These are phyloP conservation scores for Paramecium tetraurelia DNA, from an alignment of 73 alveolate species.

Conservation along the genomic window DNA sequence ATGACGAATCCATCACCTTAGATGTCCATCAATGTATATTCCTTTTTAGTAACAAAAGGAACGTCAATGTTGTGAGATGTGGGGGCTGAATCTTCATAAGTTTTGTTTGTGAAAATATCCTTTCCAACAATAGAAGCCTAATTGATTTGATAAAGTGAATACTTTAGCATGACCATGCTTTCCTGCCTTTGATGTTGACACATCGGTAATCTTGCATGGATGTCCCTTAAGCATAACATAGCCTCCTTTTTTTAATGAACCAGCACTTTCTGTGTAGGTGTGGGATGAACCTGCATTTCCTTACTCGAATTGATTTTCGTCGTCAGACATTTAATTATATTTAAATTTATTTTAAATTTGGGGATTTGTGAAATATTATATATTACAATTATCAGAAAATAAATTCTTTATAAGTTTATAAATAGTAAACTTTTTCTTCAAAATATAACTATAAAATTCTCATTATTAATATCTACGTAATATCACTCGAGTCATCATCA, in stretches of 20 bases:
- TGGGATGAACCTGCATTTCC: slow-evolving; percentile 89
- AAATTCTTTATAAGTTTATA: background rate
- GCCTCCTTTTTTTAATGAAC: slow-evolving; percentile 82
- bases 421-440: background rate
- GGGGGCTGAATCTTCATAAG: slow-evolving; percentile 86
- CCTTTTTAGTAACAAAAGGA: slow-evolving; percentile 86
- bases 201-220: slow-evolving; percentile 86
- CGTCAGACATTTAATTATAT: slow-evolving; percentile 22
- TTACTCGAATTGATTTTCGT: slow-evolving; percentile 77
- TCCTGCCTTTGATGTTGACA: slow-evolving; percentile 87
- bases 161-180: slow-evolving; percentile 93
- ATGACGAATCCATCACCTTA: slow-evolving; percentile 80
- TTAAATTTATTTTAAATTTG: background rate
- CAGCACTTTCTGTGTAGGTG: slow-evolving; percentile 79
- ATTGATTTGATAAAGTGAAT: background rate
- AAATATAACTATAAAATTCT: background rate
- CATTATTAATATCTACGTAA: background rate
- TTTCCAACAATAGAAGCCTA: slow-evolving; percentile 87
- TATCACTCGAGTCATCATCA: background rate
- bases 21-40: slow-evolving; percentile 77
- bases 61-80: slow-evolving; percentile 89
- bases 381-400: background rate
- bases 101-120: slow-evolving; percentile 88
- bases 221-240: slow-evolving; percentile 84
- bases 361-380: background rate